These are phyloP conservation scores for Aspergillus indologenus DNA, from an alignment of 495 filamentous ascomycete genomes.

Conservation along the genomic window DNA sequence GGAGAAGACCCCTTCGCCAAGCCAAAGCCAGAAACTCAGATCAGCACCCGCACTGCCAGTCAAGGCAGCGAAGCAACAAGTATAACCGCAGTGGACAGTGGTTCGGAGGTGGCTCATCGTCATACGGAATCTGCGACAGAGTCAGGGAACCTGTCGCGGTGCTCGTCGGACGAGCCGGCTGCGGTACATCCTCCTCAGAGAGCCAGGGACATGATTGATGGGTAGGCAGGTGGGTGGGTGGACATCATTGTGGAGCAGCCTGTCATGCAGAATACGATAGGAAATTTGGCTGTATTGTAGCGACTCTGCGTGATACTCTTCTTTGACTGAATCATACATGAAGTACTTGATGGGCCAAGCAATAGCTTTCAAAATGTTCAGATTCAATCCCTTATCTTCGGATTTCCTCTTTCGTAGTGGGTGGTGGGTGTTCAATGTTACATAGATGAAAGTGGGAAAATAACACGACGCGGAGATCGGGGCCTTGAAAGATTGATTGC, in stretches of 20 bases:
- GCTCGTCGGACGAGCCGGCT: neutral
- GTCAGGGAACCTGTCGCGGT: neutral
- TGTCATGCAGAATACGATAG: too few relatives aligned
- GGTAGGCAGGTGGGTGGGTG: neutral
- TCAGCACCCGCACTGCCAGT: conserved; percentile 12
- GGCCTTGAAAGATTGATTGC: too few relatives aligned
- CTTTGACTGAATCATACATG: too few relatives aligned
- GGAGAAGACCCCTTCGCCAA: neutral
- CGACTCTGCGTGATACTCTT: neutral
- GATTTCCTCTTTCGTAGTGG: too few relatives aligned
- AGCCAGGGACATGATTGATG: neutral
- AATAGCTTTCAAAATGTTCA: too few relatives aligned
- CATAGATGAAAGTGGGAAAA: too few relatives aligned
- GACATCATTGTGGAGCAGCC: neutral
- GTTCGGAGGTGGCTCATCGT: neutral
- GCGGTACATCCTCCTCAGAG: neutral
- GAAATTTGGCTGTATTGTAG: neutral
- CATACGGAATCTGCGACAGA: conserved; percentile 10
- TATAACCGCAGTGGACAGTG: neutral
- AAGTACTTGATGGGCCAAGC: too few relatives aligned
- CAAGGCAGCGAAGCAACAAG: conserved; percentile 6
- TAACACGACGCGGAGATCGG: too few relatives aligned
- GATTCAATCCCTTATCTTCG: too few relatives aligned
- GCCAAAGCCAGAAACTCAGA: conserved; percentile 7
- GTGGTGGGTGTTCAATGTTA: too few relatives aligned